Evolutionary conservation across 1,284 basidiomycete genomes (phyloP), one percentile per base, ranked within the genome.

Genomic region (Rugosomyces carneus): DNA sequence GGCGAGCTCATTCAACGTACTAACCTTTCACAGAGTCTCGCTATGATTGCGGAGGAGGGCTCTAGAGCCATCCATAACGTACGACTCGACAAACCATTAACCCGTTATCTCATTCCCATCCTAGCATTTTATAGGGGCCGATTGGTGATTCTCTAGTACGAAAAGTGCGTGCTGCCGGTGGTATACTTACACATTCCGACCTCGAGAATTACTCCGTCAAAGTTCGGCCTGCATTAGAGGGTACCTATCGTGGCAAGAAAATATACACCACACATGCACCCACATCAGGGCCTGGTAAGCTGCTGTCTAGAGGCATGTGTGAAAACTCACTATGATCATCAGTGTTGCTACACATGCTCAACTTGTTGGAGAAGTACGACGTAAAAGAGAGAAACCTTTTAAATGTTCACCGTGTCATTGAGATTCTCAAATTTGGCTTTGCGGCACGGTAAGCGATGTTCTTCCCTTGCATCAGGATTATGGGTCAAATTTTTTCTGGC

Each of bases 261-360:
- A 73, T 98, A 19, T 96, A 91, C 65, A 93, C 90, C 0, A 80
- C 87, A 0, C 79, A 80, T 57, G 83, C 89, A 8, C 94, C 93
- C 5, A 84, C 87, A 3, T 89, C 82, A 21, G 92, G 91, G 15
- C 80, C 85, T 37, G 70, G 73, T 75, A 51, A 44, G 65, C 58
- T 23, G 2, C 7, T 11, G 7, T 19, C 32, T 15, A 6, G 11
- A 27, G 10, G 24, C 23, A 9, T 16, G 34, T n/a, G 16, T 13
- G 29, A 8, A 13, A 15, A 27, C 7, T 44, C 44, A 40, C 18
- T 36, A 36, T 26, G 31, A 20, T 44, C 18, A 29, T 9, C 40
- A 58, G 86, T 85, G 5, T 66, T 93, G 23, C 63, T 90, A 36
- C 81, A 89, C 59, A 84, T 92, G 75, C 66, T 93, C 19, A 92